Percentiles rank a stretch among this genome's conserved stretches.
These are phyloP conservation scores for Saccharomycopsis hybrid DNA, from an alignment of 1,139 yeast species.

Conservation along the genomic window DNA sequence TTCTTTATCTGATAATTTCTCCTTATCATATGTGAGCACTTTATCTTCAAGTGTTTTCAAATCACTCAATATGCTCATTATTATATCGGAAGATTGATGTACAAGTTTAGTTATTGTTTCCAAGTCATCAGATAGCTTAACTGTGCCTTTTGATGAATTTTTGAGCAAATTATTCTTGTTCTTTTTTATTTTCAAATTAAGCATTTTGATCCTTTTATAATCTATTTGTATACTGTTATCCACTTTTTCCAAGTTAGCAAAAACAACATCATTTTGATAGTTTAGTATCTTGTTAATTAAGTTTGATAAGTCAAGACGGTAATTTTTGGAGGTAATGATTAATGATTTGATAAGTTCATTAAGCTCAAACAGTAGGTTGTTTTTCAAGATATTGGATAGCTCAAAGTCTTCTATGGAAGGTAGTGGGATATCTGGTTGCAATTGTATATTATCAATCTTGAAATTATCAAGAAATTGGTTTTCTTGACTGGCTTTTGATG, in stretches of 20 bases:
- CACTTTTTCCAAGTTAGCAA: conserved; percentile 4
- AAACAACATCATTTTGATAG: conserved; percentile 15
- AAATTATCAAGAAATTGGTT: conserved; percentile 10
- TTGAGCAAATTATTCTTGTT: not conserved
- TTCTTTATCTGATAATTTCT: conserved; percentile 7
- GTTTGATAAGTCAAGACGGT: conserved; percentile 16
- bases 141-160: not conserved
- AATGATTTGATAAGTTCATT: conserved; percentile 17
- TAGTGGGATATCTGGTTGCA: conserved; percentile 16
- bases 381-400: conserved; percentile 11
- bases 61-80: conserved; percentile 6
- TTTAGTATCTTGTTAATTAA: conserved; percentile 14
- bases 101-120: conserved; percentile 5
- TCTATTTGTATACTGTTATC: conserved; percentile 8
- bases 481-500: too few relatives aligned
- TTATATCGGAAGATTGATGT: not conserved
- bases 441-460: conserved; percentile 6
- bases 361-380: conserved; percentile 12
- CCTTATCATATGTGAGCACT: conserved; percentile 11
- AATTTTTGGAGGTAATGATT: conserved; percentile 15
- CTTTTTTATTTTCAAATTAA: conserved; percentile 6
- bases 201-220: conserved; percentile 14
- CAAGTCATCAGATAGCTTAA: conserved; percentile 1
- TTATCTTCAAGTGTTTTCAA: conserved; percentile 13
- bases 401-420: conserved; percentile 14